phyloP scores from a whole-genome alignment of 495 filamentous ascomycete genomes.

The Podospora conica region DNA sequence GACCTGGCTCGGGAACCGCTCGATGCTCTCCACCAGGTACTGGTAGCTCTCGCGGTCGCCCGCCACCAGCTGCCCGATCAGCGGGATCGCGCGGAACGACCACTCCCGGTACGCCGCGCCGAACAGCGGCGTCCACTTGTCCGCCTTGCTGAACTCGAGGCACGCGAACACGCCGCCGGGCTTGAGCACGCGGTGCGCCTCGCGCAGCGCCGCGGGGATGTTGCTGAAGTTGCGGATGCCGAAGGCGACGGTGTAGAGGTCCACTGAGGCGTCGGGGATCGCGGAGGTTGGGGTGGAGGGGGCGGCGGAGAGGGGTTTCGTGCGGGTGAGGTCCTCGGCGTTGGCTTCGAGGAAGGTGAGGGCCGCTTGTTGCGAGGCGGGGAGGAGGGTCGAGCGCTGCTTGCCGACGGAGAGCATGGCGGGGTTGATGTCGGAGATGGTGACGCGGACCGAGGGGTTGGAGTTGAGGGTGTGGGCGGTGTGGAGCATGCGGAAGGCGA shows the following conservation, averaged over 20 bases:
- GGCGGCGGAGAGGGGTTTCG: conserved; percentile 15
- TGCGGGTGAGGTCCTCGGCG: conserved; percentile 60
- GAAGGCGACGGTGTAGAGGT: conserved; percentile 96
- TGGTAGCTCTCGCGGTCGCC: conserved; percentile 95
- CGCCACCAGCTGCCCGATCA: conserved; percentile 93
- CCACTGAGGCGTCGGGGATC: conserved; percentile 59
- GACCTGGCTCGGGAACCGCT: conserved; percentile 79
- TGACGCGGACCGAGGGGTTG: conserved; percentile 73
- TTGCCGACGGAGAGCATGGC: conserved; percentile 86
- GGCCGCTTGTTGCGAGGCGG: conserved; percentile 39
- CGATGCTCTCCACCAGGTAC: conserved; percentile 97
- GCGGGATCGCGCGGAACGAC: conserved; percentile 88
- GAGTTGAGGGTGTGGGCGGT: conserved; percentile 76
- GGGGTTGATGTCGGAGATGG: conserved; percentile 90
- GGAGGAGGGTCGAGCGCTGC: conserved; percentile 54
- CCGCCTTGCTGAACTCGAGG: conserved; percentile 87
- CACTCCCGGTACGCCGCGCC: conserved; percentile 91
- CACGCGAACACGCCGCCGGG: conserved; percentile 96
- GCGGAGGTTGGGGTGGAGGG: conserved; percentile 18
- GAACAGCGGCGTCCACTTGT: conserved; percentile 53
- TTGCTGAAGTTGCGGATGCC: conserved; percentile 95
- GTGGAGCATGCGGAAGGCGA: conserved; percentile 94
- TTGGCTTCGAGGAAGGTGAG: conserved; percentile 85
- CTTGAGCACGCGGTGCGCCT: conserved; percentile 83
- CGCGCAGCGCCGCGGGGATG: conserved; percentile 68